These are phyloP conservation scores for Dactylonectria macrodidyma DNA, from an alignment of 2,329 filamentous ascomycete species.

Conservation along the genomic window DNA sequence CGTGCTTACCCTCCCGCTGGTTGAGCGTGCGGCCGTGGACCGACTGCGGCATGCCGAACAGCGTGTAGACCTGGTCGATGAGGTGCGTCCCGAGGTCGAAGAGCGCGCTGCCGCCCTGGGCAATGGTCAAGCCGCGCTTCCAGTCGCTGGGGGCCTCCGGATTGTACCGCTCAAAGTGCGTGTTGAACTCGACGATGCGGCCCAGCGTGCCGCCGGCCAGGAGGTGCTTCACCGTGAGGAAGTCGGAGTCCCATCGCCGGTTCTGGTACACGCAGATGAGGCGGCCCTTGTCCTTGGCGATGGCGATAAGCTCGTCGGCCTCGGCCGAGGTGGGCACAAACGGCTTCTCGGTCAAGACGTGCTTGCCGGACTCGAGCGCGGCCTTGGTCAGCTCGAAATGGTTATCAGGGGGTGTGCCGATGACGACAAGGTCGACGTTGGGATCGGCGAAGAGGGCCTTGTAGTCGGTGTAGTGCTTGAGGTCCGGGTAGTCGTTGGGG, in stretches of 20 bases:
- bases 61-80: conserved; percentile 79
- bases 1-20: conserved; percentile 68
- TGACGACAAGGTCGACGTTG: conserved; percentile 77
- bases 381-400: conserved; percentile 77
- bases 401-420: conserved; percentile 80
- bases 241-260: conserved; percentile 84
- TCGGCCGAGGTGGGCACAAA: conserved; percentile 81
- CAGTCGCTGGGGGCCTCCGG: conserved; percentile 72
- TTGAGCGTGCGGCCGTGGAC: conserved; percentile 79
- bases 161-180: conserved; percentile 84
- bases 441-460: conserved; percentile 76
- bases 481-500: conserved; percentile 75
- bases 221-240: conserved; percentile 77
- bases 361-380: conserved; percentile 79
- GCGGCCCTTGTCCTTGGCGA: conserved; percentile 66
- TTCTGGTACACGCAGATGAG: conserved; percentile 82
- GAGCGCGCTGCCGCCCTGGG: conserved; percentile 75
- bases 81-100: conserved; percentile 85
- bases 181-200: conserved; percentile 83
- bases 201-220: conserved; percentile 73
- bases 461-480: conserved; percentile 75
- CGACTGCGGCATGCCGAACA: conserved; percentile 78
- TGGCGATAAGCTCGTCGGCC: conserved; percentile 72
- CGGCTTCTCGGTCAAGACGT: conserved; percentile 87
- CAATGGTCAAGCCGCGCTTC: conserved; percentile 75